Evolutionary conservation across 2,329 filamentous ascomycete species (phyloP), one percentile per base, ranked within the genome.

Genomic region (Polychaeton citri): DNA sequence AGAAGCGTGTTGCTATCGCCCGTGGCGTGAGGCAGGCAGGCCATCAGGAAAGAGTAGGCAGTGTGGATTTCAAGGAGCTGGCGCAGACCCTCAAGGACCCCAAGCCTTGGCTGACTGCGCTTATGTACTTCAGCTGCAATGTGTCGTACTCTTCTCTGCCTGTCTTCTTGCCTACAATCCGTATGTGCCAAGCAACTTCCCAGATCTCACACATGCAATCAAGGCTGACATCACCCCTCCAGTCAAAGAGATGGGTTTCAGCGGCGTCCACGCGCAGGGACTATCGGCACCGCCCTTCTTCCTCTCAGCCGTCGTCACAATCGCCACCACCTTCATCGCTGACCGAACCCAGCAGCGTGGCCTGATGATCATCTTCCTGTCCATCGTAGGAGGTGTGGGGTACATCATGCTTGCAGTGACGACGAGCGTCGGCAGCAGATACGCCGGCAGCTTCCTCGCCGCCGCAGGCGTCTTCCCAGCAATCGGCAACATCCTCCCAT

Each of bases 121-220:
- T 67, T 30, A 74, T 74, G 65, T 74, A 74, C 50, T 76, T 73
- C 48, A 68, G 64, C 46, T 71, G 51, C 60, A 75, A 74, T 52
- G 74, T 81, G 40, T 76, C 74, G 32, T 81, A 76, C 54, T 71
- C 72, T n/a, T 62, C 57, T 2, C 47, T 66, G 1, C 61, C 61
- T 0, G 59, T 64, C 19, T 64, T 62, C 43, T 49, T 64, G 0
- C 61, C 61, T 0, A 64, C 60, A 1, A 63, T 63, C 36, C 81
- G n/a, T n/a, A n/a, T 85, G 74, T n/a, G n/a, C n/a, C n/a, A n/a
- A n/a, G n/a, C n/a, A n/a, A n/a, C n/a, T n/a, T n/a, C 32, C 4
- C 32, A 34, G 15, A 34, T 13, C 6, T 15, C 21, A 24, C 34
- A 32, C n/a, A n/a, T n/a, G n/a, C n/a, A n/a, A n/a, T n/a, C n/a